Evolutionary conservation across 169 alveolate genomes (phyloP), one percentile per base, ranked within the genome.

Genomic region (Neospora caninum): DNA sequence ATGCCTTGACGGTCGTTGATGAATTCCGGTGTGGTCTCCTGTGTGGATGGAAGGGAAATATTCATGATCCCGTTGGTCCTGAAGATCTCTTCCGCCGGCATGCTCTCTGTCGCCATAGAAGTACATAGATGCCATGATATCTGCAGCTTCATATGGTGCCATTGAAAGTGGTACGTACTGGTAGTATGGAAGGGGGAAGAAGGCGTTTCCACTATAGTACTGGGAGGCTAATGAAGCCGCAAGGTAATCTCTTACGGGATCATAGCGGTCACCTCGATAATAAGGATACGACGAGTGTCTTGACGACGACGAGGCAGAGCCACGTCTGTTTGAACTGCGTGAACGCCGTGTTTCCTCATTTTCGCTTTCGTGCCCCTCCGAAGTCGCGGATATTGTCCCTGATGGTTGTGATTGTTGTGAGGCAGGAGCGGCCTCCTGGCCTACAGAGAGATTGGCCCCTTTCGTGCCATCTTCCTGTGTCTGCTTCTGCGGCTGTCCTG

Each of bases 1-100:
- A 78, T 78, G 86, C 49, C 86, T n/a, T 7, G 86, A n/a, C 39
- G 86, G 86, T 18, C 86, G 86, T n/a, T 36, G 43, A 22, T 78
- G 86, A 20, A 78, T 0, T n/a, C 39, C 49, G 22, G 1, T 36
- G 45, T n/a, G 39, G 31, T 78, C 86, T 13, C 86, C 86, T 9
- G 45, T 78, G n/a, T 78, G 86, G n/a, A 78, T 78, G 39, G 39
- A 13, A 2, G 86, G 86, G 9, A 78, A 78, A 16, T 78, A n/a
- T n/a, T 38, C 43, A 36, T 20, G 45, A 16, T 78, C 39, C 41
- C 86, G 86, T 20, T 38, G 18, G 22, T n/a, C 86, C 86, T 78
- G 86, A n/a, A 38, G 45, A 43, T 78, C 45, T 78, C 86, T 43
- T 2, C 13, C 45, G 49, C 86, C 31, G 86, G 22, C 9, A 38